These are phyloP conservation scores for Leccinum subtestaceum DNA, from an alignment of 768 basidiomycete species.

Conservation along the genomic window DNA sequence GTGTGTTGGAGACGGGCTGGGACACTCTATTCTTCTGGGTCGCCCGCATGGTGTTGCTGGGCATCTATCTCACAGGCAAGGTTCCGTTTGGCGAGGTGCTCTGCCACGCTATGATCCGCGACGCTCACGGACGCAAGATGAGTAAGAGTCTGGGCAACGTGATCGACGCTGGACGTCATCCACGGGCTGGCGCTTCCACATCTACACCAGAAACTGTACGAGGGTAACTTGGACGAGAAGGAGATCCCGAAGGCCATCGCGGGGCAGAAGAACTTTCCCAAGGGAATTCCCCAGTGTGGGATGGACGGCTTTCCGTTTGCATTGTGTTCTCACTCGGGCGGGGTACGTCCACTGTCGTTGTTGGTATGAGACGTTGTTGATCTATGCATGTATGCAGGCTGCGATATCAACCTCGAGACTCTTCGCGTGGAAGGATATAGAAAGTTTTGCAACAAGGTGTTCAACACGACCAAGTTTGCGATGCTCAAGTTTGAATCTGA, in stretches of 20 bases:
- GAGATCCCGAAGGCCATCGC: constrained; percentile 88
- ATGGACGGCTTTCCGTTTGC: constrained; percentile 92
- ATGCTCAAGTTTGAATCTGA: constrained; percentile 89
- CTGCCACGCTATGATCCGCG: constrained; percentile 98
- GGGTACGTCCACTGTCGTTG: constrained; percentile 43
- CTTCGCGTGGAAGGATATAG: constrained; percentile 95
- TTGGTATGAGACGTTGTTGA: background rate
- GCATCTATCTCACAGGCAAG: constrained; percentile 80
- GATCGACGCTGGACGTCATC: constrained; percentile 97
- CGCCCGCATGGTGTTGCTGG: constrained; percentile 97
- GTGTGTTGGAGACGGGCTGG: constrained; percentile 95
- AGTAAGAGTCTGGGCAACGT: constrained; percentile 97
- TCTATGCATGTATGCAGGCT: constrained; percentile 48
- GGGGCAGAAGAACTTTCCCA: constrained; percentile 96
- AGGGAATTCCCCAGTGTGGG: constrained; percentile 97
- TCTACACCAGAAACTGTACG: constrained; percentile 34
- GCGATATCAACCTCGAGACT: constrained; percentile 97
- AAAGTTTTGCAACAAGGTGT: constrained; percentile 99
- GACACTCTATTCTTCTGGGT: constrained; percentile 99
- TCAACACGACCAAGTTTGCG: constrained; percentile 96
- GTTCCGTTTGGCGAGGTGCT: constrained; percentile 95
- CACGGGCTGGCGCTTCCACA: constrained; percentile 28
- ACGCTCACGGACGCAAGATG: constrained; percentile 99
- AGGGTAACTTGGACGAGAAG: constrained; percentile 66
- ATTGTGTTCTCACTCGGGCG: constrained; percentile 88